These are phyloP conservation scores for Ramaria rubella DNA, from an alignment of 768 basidiomycete genomes.

Conservation along the genomic window DNA sequence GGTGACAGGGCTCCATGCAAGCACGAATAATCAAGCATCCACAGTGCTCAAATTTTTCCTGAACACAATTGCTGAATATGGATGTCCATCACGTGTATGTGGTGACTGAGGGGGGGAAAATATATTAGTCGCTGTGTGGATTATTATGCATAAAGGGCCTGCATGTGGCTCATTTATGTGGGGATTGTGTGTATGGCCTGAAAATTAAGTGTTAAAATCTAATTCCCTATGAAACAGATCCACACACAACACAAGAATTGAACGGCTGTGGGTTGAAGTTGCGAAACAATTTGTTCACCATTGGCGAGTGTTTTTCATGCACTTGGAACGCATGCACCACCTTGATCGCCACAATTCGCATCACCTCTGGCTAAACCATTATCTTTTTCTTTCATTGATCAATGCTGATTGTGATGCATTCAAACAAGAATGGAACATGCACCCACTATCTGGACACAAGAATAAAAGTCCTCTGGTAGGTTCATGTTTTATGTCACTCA, in stretches of 20 bases:
- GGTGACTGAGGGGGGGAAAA: constrained; percentile 39
- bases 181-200: background rate
- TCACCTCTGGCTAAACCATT: constrained; percentile 17
- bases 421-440: constrained; percentile 17
- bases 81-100: constrained; percentile 26
- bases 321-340: constrained; percentile 10
- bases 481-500: background rate
- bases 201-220: background rate
- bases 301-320: constrained; percentile 15
- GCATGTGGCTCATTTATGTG: too few species aligned
- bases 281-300: constrained; percentile 14
- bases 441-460: constrained; percentile 12
- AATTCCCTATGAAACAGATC: constrained; percentile 8
- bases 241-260: constrained; percentile 15
- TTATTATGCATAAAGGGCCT: too few species aligned
- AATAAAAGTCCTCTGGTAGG: background rate
- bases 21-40: constrained; percentile 31
- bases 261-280: constrained; percentile 15
- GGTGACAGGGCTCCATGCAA: constrained; percentile 28
- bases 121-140: constrained; percentile 29
- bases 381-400: constrained; percentile 14
- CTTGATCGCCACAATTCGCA: constrained; percentile 9
- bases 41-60: constrained; percentile 33
- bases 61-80: constrained; percentile 17
- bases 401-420: constrained; percentile 16